A percentile compares a stretch with the other conserved stretches of the same genome.
Evolutionary conservation across 2,329 filamentous ascomycete genomes (phyloP).

Genomic region (Verticillium alfalfae): DNA sequence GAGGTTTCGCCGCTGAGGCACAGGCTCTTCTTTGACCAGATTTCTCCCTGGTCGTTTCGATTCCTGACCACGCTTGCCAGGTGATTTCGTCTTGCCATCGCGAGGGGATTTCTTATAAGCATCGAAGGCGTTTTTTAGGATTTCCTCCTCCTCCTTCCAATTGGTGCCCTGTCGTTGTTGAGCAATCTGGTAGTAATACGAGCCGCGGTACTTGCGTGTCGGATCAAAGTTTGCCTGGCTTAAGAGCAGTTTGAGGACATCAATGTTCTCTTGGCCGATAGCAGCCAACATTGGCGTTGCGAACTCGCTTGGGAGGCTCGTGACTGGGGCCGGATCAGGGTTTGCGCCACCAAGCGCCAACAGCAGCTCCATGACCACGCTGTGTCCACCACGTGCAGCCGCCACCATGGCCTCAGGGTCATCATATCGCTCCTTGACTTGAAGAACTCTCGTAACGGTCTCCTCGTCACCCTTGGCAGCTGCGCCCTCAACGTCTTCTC

Average conservation of each 20-base stretch:
- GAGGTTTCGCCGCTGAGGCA: slow-evolving; percentile 37
- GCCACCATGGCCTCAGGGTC: slow-evolving; percentile 87
- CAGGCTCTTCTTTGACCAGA: slow-evolving; percentile 39
- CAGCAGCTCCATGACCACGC: slow-evolving; percentile 76
- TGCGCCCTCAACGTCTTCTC: slow-evolving; percentile 56
- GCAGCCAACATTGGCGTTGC: slow-evolving; percentile 92
- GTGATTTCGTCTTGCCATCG: slow-evolving; percentile 45
- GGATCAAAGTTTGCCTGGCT: slow-evolving; percentile 78
- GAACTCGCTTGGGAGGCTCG: slow-evolving; percentile 58
- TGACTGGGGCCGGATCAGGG: slow-evolving; percentile 63
- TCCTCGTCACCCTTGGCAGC: slow-evolving; percentile 57
- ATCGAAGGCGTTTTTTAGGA: slow-evolving; percentile 73
- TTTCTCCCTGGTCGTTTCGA: slow-evolving; percentile 34
- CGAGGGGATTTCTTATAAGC: slow-evolving; percentile 51
- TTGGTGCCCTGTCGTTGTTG: slow-evolving; percentile 76
- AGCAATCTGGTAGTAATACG: slow-evolving; percentile 84
- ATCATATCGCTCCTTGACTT: slow-evolving; percentile 55
- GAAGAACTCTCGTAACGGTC: slow-evolving; percentile 54
- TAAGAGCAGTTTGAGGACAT: slow-evolving; percentile 75
- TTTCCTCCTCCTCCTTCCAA: slow-evolving; percentile 82
- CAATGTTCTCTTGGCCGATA: slow-evolving; percentile 82
- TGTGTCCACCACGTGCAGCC: slow-evolving; percentile 86
- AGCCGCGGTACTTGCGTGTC: slow-evolving; percentile 67
- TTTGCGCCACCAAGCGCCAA: slow-evolving; percentile 62
- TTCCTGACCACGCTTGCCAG: slow-evolving; percentile 36